Evolutionary conservation across 2,329 filamentous ascomycete species (phyloP).

Genomic region (Aspergillus uvarum): DNA sequence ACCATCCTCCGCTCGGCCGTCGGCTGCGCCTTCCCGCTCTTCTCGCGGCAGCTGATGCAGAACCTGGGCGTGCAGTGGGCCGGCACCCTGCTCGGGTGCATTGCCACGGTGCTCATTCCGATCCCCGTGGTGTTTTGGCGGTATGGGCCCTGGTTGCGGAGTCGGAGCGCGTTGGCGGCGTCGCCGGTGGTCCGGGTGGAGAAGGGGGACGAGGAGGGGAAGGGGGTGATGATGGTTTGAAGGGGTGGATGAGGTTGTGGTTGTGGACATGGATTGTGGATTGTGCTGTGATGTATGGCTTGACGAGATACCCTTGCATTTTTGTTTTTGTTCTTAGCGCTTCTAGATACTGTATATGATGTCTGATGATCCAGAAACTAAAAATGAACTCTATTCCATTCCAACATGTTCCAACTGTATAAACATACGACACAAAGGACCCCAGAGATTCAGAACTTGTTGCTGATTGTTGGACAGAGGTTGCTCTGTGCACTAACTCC

Average conservation of each 20-base stretch:
- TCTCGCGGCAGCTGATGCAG: constrained; percentile 41
- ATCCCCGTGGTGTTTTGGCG: constrained; percentile 37
- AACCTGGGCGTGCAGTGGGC: constrained; percentile 43
- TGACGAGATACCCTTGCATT: too few relatives aligned
- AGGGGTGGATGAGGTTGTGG: background rate
- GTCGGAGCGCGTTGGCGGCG: constrained; percentile 29
- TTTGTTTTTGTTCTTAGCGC: too few relatives aligned
- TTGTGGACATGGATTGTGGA: too few relatives aligned
- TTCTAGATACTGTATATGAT: too few relatives aligned
- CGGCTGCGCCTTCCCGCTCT: constrained; percentile 41
- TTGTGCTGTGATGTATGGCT: too few relatives aligned
- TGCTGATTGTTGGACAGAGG: too few relatives aligned
- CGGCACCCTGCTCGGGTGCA: constrained; percentile 39
- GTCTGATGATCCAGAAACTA: too few relatives aligned
- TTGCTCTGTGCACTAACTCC: too few relatives aligned
- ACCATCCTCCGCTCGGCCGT: constrained; percentile 41
- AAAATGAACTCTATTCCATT: too few relatives aligned
- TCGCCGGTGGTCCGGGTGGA: constrained; percentile 9
- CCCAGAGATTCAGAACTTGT: too few relatives aligned
- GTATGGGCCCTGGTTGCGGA: constrained; percentile 32
- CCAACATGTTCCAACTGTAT: too few relatives aligned
- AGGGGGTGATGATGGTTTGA: background rate
- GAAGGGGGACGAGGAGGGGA: constrained; percentile 2
- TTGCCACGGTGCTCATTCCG: constrained; percentile 38
- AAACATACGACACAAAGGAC: too few relatives aligned